These are phyloP conservation scores for Fomitiporia mediterranea DNA, from an alignment of 1,284 basidiomycete genomes.

Conservation along the genomic window DNA sequence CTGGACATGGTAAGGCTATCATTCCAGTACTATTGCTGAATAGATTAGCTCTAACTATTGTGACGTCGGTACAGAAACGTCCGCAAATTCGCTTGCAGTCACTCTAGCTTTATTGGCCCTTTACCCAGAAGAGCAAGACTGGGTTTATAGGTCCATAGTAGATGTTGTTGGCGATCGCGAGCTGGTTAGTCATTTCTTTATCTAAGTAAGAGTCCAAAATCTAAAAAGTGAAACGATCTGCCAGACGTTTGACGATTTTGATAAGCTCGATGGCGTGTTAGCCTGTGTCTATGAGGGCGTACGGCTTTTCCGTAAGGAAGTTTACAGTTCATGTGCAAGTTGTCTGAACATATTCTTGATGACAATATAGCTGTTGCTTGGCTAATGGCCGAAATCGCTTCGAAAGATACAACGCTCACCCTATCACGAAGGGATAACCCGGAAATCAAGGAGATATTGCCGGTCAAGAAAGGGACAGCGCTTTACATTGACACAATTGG, in stretches of 20 bases:
- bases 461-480: slow-evolving; percentile 5
- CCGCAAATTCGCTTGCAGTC: slow-evolving; percentile 22
- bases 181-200: slow-evolving; percentile 8
- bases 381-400: slow-evolving; percentile 7
- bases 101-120: slow-evolving; percentile 21
- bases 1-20: slow-evolving; percentile 21
- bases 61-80: slow-evolving; percentile 17
- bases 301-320: slow-evolving; percentile 18
- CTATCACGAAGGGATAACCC: slow-evolving; percentile 14
- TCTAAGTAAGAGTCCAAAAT: too few species aligned
- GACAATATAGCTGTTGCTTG: slow-evolving; percentile 7
- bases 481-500: slow-evolving; percentile 8
- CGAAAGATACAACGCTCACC: slow-evolving; percentile 6
- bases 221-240: not conserved
- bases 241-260: slow-evolving; percentile 22
- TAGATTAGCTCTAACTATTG: not conserved
- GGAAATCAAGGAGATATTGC: slow-evolving; percentile 2
- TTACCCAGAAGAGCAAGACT: slow-evolving; percentile 22
- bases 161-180: slow-evolving; percentile 14
- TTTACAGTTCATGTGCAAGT: not conserved
- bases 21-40: not conserved
- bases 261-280: slow-evolving; percentile 16
- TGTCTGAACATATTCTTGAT: not conserved
- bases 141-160: slow-evolving; percentile 19
- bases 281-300: slow-evolving; percentile 21